Evolutionary conservation across 129 eudicot species (phyloP).

Genomic region (Silybum marianum): DNA sequence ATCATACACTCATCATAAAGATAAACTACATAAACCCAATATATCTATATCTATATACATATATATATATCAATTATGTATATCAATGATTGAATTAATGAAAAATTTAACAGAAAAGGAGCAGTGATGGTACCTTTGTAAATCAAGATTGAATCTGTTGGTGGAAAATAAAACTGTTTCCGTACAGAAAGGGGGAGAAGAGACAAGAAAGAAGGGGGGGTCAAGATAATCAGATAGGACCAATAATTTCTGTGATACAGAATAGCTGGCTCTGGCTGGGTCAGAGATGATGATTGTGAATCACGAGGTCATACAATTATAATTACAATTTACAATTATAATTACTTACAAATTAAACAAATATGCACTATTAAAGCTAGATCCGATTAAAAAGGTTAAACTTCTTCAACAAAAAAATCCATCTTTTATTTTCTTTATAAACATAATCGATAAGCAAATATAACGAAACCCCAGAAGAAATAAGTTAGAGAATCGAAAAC

Average conservation of each 20-base stretch:
- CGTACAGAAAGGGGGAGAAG: slow-evolving; percentile 16
- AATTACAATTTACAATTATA: neutral
- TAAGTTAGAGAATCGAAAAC: neutral
- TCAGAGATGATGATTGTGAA: slow-evolving; percentile 23
- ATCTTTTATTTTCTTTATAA: slow-evolving; percentile 4
- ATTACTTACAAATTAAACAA: no score
- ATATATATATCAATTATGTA: neutral
- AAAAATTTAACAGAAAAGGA: neutral
- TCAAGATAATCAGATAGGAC: neutral
- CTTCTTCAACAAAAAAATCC: neutral
- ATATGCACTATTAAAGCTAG: neutral
- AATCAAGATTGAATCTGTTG: slow-evolving; percentile 26
- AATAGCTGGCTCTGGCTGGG: slow-evolving; percentile 27
- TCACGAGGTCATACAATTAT: slow-evolving; percentile 28
- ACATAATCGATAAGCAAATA: neutral
- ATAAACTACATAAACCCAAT: neutral
- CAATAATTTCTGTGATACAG: slow-evolving; percentile 23
- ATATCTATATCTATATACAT: neutral
- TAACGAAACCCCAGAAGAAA: slow-evolving; percentile 15
- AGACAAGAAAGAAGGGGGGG: slow-evolving; percentile 5
- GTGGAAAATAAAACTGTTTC: slow-evolving; percentile 7
- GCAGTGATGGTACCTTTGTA: slow-evolving; percentile 8
- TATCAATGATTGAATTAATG: neutral
- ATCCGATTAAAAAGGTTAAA: slow-evolving; percentile 34
- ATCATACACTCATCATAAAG: slow-evolving; percentile 2